Conservation (phyloP, 345 rosid species). For the Erysimum cheiranthoides region DNA sequence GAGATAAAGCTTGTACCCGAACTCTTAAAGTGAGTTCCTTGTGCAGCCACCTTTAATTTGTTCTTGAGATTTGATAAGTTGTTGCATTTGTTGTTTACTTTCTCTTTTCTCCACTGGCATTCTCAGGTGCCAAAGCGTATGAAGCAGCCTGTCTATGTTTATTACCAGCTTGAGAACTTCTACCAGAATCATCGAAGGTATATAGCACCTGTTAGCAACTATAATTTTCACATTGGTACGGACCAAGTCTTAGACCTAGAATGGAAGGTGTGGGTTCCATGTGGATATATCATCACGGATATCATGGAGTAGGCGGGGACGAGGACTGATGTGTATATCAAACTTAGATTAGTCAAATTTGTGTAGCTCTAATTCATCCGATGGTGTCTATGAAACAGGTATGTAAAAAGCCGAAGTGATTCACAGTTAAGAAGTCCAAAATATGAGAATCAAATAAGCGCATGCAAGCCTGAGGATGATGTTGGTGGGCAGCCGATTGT, state of each 20-base stretch:
- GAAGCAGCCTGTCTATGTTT: conserved; percentile 87
- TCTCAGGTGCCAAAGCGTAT: conserved; percentile 76
- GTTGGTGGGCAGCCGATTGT: conserved; percentile 58
- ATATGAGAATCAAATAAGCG: conserved; percentile 47
- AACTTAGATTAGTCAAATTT: neutral
- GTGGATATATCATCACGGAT: conserved; percentile 1
- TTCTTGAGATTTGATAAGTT: neutral
- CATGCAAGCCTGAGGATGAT: conserved; percentile 77
- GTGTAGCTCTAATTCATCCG: conserved; percentile 3
- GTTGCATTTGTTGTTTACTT: conserved; percentile 31
- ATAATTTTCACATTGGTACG: neutral
- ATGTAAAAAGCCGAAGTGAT: conserved; percentile 94
- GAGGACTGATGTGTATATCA: conserved; percentile 2
- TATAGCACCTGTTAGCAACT: conserved; percentile 10
- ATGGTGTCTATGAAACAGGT: conserved; percentile 56
- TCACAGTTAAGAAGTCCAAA: conserved; percentile 57
- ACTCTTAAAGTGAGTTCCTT: conserved; percentile 57
- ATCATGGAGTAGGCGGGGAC: neutral
- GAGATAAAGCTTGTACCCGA: conserved; percentile 59
- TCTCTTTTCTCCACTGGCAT: conserved; percentile 30
- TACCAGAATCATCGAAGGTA: conserved; percentile 99
- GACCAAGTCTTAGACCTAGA: conserved; percentile 11
- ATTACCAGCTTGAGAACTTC: conserved; percentile 98
- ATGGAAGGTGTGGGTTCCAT: conserved; percentile 19
- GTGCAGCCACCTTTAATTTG: neutral